A percentile compares a stretch with the other conserved stretches of the same genome.
Conservation (phyloP, 2,329 filamentous ascomycete species). For the Parasarocladium wereldwijsianum region DNA sequence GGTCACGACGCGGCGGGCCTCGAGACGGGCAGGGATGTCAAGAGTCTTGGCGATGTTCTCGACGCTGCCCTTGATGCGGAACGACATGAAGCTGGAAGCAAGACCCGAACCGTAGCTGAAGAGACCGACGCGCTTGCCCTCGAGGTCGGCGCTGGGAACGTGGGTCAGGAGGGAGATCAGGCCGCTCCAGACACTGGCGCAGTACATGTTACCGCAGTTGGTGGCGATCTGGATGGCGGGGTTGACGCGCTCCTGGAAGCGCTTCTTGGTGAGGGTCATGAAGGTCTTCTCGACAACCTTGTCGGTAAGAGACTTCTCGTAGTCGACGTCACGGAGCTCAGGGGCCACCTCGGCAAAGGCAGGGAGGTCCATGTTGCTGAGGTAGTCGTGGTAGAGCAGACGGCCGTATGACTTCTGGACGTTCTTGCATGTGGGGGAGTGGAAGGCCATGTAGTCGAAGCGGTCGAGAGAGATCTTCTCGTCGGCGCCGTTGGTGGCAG, state of each 20-base stretch:
- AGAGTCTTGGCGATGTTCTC: slow-evolving; percentile 52
- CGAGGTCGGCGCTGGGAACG: slow-evolving; percentile 44
- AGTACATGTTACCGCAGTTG: slow-evolving; percentile 58
- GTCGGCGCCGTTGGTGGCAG: slow-evolving; percentile 30
- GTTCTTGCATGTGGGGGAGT: slow-evolving; percentile 76
- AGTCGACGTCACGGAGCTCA: slow-evolving; percentile 65
- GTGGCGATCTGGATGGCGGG: slow-evolving; percentile 64
- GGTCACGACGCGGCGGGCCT: slow-evolving; percentile 47
- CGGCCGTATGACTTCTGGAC: slow-evolving; percentile 76
- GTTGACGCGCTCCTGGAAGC: slow-evolving; percentile 62
- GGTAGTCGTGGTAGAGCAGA: slow-evolving; percentile 75
- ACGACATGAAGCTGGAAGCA: slow-evolving; percentile 56
- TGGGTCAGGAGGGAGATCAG: slow-evolving; percentile 55
- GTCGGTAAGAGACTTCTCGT: slow-evolving; percentile 65
- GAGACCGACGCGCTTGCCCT: slow-evolving; percentile 59
- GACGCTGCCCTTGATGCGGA: slow-evolving; percentile 59
- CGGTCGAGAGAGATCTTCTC: slow-evolving; percentile 55
- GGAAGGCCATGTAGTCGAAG: slow-evolving; percentile 75
- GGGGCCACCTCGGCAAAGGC: slow-evolving; percentile 61
- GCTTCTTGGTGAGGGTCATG: slow-evolving; percentile 72
- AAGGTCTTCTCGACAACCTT: slow-evolving; percentile 79
- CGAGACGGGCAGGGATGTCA: slow-evolving; percentile 54
- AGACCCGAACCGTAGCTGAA: slow-evolving; percentile 73
- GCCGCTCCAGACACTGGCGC: slow-evolving; percentile 61
- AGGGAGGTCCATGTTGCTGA: slow-evolving; percentile 50